phyloP scores from a whole-genome alignment of 257 asterid genomes.

The Ilex asprella region DNA sequence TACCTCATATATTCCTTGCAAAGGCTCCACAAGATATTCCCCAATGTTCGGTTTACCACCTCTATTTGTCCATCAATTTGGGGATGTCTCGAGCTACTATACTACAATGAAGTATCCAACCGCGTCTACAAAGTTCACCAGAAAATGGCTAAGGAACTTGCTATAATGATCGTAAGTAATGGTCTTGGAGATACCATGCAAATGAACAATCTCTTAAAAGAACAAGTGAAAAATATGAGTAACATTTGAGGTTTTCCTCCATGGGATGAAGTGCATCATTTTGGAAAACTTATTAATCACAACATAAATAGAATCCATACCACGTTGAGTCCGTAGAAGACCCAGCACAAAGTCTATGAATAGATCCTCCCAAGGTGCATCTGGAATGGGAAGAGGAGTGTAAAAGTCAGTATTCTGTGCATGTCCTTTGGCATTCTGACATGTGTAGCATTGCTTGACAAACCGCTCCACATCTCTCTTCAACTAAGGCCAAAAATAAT shows the following conservation, averaged over 20 bases:
- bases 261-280: neutral
- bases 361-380: neutral
- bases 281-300: neutral
- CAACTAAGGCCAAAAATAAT: too few relatives aligned
- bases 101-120: neutral
- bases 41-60: neutral
- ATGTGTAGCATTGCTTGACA: neutral
- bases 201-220: neutral
- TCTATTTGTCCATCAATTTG: neutral
- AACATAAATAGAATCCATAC: neutral
- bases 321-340: neutral
- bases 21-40: too few relatives aligned
- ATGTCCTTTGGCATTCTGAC: neutral
- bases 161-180: neutral
- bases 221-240: neutral
- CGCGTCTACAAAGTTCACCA: neutral
- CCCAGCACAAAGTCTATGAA: neutral
- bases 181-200: neutral
- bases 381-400: neutral
- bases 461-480: neutral
- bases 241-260: neutral
- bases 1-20: too few relatives aligned
- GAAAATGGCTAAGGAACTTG: neutral
- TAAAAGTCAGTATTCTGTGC: neutral
- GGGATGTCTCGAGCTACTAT: neutral